Base-by-base conservation (phyloP, 1,139 yeast species). In the Lodderomyces jiufengensis region DNA sequence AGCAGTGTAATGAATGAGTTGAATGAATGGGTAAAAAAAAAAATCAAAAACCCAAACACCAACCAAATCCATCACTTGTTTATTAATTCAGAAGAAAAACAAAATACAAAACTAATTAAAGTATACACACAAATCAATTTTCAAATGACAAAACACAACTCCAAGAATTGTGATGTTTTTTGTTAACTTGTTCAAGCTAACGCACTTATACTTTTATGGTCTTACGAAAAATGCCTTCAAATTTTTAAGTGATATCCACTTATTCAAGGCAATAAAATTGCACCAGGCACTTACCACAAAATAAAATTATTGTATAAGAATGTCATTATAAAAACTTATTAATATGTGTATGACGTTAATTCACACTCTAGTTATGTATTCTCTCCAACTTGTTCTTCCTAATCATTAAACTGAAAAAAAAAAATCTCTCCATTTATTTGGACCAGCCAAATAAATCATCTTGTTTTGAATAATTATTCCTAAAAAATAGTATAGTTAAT, bases 401-500 rank as follows among this genome's bases (percentile, higher is more conserved):
- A 18, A 7, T 18, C 7, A 7, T 18, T 5, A 18, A 18, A 24
- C 26, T 24, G 13, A 12, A 4, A 24, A 24, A 26, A 26, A 8
- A 26, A 26, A 26, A 11, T 7, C 5, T 7, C 7, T 18, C 20
- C 20, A 5, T 5, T 18, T 5, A 18, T 22, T 22, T 22, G 29
- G 22, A 4, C 34, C 34, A 32, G 34, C 34, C 27, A 22, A 22
- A 9, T 9, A 5, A 9, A 8, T 6, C 4, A 9, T 20, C 7
- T 28, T n/a, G n/a, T n/a, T n/a, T n/a, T n/a, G 7, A 18, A 18
- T 18, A 18, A 18, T 13, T 16, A 11, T 27, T 29, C 39, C 36
- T 32, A 36, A 29, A 18, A 32, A 9, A 15, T 23, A 24, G n/a
- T 7, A 34, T 29, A 33, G 36, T 37, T 37, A 30, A 32, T 33